These are phyloP conservation scores for Dendrobium officinale DNA, from an alignment of 106 monocot species.

Conservation along the genomic window DNA sequence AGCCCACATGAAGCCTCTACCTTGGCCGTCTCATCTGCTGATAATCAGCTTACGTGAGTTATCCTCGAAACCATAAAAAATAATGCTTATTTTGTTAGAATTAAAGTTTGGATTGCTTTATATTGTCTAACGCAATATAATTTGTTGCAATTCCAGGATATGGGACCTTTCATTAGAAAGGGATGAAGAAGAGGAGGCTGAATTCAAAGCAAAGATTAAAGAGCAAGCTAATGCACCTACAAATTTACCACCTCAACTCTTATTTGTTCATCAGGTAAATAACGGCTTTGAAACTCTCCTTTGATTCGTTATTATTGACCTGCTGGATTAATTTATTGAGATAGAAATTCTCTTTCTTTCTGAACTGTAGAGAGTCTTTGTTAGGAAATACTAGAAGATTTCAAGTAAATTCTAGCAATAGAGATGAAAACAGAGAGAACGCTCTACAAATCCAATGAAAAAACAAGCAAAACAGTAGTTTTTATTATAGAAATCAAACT, in stretches of 20 bases:
- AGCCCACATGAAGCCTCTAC: conserved; percentile 95
- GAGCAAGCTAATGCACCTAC: conserved; percentile 82
- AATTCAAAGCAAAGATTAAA: conserved; percentile 73
- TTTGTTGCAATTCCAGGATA: conserved; percentile 39
- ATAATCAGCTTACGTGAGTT: conserved; percentile 88
- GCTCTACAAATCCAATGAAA: too few relatives aligned
- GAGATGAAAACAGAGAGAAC: too few relatives aligned
- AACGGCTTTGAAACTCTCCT: neutral
- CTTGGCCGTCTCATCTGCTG: conserved; percentile 81
- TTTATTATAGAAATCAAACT: too few relatives aligned
- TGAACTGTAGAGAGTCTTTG: too few relatives aligned
- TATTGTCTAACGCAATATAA: neutral
- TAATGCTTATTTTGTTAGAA: neutral
- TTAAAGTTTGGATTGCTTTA: neutral
- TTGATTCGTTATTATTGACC: neutral
- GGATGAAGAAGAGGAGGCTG: conserved; percentile 94
- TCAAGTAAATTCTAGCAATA: too few relatives aligned
- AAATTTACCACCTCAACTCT: conserved; percentile 91
- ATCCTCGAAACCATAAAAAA: neutral
- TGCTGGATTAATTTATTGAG: neutral
- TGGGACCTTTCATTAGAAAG: conserved; percentile 95
- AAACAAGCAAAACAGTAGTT: too few relatives aligned
- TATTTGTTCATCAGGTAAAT: conserved; percentile 93
- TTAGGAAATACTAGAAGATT: too few relatives aligned
- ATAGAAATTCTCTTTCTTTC: too few relatives aligned